Percentiles rank a stretch among this genome's conserved stretches.
These are phyloP conservation scores for Rhypophila decipiens DNA, from an alignment of 495 filamentous ascomycete genomes.

Conservation along the genomic window DNA sequence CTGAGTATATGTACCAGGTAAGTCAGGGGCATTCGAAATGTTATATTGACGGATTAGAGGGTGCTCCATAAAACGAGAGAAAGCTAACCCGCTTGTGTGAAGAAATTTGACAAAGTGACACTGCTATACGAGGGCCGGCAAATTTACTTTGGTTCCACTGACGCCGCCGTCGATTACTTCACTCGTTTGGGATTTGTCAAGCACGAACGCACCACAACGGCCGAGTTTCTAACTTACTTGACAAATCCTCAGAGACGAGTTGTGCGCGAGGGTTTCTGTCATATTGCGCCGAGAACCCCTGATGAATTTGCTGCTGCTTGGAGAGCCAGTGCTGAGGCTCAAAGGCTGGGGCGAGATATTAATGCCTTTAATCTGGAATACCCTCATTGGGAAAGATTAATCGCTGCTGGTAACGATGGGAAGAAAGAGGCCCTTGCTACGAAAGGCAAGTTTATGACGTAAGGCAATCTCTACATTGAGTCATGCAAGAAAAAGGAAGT, in stretches of 20 bases:
- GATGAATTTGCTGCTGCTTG: slow-evolving; percentile 51
- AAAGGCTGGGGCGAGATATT: slow-evolving; percentile 52
- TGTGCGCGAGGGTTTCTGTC: slow-evolving; percentile 56
- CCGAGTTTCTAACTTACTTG: slow-evolving; percentile 68
- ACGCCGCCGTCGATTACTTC: slow-evolving; percentile 54
- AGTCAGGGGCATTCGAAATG: background rate
- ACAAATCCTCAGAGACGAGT: slow-evolving; percentile 58
- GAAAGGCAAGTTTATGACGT: no score
- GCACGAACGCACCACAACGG: slow-evolving; percentile 47
- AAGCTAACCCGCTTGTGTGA: no score
- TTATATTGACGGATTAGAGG: no score
- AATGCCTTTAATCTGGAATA: slow-evolving; percentile 47
- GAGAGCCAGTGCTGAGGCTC: slow-evolving; percentile 34
- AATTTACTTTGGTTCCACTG: slow-evolving; percentile 56
- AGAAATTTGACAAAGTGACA: slow-evolving; percentile 60
- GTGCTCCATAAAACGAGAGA: no score
- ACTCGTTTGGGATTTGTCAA: slow-evolving; percentile 46
- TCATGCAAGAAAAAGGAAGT: no score
- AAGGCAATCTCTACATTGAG: no score
- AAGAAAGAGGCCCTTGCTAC: no score
- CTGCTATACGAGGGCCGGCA: slow-evolving; percentile 58
- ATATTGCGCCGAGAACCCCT: slow-evolving; percentile 51
- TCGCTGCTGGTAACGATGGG: background rate
- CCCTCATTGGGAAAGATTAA: no score
- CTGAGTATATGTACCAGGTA: slow-evolving; percentile 67